These are phyloP conservation scores for Silene uniflora DNA, from an alignment of 148 eudicot species.

Conservation along the genomic window DNA sequence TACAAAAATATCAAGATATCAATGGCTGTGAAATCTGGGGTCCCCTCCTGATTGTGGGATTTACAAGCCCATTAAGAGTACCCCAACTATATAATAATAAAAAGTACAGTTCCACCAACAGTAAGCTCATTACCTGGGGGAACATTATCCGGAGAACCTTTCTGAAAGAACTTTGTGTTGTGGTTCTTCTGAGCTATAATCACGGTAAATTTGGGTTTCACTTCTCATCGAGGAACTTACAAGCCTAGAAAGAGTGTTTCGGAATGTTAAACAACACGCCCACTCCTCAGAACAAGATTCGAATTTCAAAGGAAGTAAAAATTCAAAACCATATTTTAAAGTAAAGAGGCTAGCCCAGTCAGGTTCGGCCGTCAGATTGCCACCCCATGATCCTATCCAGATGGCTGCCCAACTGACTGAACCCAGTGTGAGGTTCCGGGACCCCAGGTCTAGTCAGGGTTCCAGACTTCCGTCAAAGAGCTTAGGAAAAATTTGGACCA, in stretches of 20 bases:
- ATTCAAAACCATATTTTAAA: not conserved
- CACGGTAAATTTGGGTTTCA: conserved; percentile 78
- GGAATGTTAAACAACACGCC: not conserved
- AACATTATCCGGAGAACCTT: conserved; percentile 71
- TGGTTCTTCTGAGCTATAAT: conserved; percentile 89
- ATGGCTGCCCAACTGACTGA: too few species aligned
- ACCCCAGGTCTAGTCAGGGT: too few species aligned
- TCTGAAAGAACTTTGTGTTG: conserved; percentile 83
- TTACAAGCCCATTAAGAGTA: not conserved
- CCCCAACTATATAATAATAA: not conserved
- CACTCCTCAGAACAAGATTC: not conserved
- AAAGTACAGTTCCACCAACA: not conserved
- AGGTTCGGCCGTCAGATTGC: too few species aligned
- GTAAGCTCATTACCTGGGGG: conserved; percentile 55
- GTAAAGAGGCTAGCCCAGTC: too few species aligned
- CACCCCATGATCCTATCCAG: too few species aligned
- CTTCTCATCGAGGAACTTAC: conserved; percentile 81
- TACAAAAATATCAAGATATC: not conserved
- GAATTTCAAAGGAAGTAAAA: too few species aligned
- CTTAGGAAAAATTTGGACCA: too few species aligned
- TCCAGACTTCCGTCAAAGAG: too few species aligned
- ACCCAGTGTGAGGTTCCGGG: too few species aligned
- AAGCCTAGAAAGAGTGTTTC: conserved; percentile 13
- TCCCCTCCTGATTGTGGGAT: not conserved
- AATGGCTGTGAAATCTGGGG: not conserved